Base-by-base conservation (phyloP, 495 filamentous ascomycete genomes). In the Podospora fimiseda region DNA sequence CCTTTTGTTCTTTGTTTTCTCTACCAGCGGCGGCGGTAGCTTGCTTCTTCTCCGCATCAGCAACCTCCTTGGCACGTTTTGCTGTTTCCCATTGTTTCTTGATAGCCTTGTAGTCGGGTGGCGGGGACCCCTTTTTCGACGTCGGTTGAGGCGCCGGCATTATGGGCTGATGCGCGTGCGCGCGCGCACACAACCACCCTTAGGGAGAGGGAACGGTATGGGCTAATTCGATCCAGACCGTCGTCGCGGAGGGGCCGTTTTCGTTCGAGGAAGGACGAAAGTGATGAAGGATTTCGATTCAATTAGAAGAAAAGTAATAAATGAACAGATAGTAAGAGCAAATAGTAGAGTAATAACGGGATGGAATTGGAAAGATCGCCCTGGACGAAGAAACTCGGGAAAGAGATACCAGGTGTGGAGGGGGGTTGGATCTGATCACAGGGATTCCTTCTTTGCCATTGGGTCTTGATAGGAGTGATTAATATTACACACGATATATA, bases 11-110 rank as follows among this genome's bases (percentile, higher is more conserved):
- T 43, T 52, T 27, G 14, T 38, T 24, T 18, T 15, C 21, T 19
- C n/a, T 0, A 19, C 20, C 22, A 22, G 43, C 43, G 8, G 3
- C 46, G 16, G 33, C n/a, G 7, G 37, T 37, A 20, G 52, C 51
- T 24, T 43, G 30, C n/a, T 22, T 19, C 27, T 36, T 43, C 4
- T 47, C 52, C 8, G 67, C 68, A 55, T 57, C 58, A 19, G 69
- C 52, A 11, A 58, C 55, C 37, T 70, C 73, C 54, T 76, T 73
- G 47, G 63, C 61, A 43, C 68, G 70, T 59, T 78, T 76, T 21
- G 73, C 68, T n/a, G 71, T 72, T 51, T 68, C 73, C 58, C 63
- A 75, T 57, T 77, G 62, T 9, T 64, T 63, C n/a, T 69, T 66
- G 24, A 76, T 72, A 39, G 66, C 57, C 53, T 72, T 62, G 59